Evolutionary conservation across 352 stramenopile species (phyloP).

Genomic region (Phytophthora rubi): DNA sequence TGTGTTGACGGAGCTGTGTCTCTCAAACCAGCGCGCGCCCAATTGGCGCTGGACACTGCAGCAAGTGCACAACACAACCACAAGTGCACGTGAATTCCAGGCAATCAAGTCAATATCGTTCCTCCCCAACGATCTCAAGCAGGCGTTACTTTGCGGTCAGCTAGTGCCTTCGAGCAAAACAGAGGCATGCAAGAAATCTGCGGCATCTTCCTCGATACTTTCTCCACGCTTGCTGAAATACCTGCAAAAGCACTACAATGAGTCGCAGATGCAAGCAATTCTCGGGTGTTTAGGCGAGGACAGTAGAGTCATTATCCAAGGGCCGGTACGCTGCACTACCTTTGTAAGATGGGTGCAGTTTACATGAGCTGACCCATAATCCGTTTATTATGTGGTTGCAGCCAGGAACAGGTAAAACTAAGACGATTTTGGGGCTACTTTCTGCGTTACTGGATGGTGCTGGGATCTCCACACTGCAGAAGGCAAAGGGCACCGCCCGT

Average conservation of each 20-base stretch:
- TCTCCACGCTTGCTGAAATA: conserved; percentile 52
- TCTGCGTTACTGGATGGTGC: conserved; percentile 78
- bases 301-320: conserved; percentile 81
- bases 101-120: conserved; percentile 71
- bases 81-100: conserved; percentile 82
- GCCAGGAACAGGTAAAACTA: conserved; percentile 86
- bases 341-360: neutral
- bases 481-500: conserved; percentile 61
- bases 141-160: conserved; percentile 56
- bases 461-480: conserved; percentile 51
- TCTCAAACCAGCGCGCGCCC: conserved; percentile 62
- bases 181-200: conserved; percentile 3
- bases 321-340: conserved; percentile 52
- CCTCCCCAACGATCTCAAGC: conserved; percentile 56
- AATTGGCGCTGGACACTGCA: conserved; percentile 74
- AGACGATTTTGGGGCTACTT: conserved; percentile 79
- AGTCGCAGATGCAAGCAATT: conserved; percentile 77
- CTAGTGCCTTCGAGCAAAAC: conserved; percentile 24
- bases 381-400: conserved; percentile 19
- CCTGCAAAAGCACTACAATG: conserved; percentile 74
- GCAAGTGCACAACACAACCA: conserved; percentile 78
- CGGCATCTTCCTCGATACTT: conserved; percentile 31
- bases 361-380: conserved; percentile 5
- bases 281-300: conserved; percentile 65
- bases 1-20: conserved; percentile 67